phyloP scores from a whole-genome alignment of 345 rosid genomes.

The Salix dunnii region DNA sequence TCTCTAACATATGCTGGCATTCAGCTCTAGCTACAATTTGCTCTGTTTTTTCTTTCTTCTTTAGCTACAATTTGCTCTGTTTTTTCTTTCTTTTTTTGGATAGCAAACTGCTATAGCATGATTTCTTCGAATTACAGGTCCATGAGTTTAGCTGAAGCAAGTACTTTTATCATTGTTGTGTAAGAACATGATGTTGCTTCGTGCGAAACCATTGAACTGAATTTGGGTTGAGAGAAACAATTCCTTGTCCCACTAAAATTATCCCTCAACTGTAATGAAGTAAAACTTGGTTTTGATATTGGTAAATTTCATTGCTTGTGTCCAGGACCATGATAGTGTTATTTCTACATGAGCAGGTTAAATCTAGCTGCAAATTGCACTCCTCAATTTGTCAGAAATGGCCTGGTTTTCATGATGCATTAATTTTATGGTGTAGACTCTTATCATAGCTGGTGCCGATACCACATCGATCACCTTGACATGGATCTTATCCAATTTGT shows the following conservation, averaged over 20 bases:
- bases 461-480: slow-evolving; percentile 37
- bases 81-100: background rate
- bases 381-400: background rate
- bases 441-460: slow-evolving; percentile 48
- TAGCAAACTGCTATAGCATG: too few species aligned
- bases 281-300: background rate
- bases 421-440: slow-evolving; percentile 28
- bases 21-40: background rate
- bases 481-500: slow-evolving; percentile 40
- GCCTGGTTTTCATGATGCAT: background rate
- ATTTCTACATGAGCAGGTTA: background rate
- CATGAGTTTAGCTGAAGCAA: too few species aligned
- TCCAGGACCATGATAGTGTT: background rate
- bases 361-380: background rate
- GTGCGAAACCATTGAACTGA: too few species aligned
- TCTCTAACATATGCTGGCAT: background rate
- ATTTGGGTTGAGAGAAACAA: too few species aligned
- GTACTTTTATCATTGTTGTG: too few species aligned
- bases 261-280: background rate
- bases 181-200: too few species aligned
- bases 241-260: background rate
- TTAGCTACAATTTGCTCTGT: too few species aligned
- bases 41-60: too few species aligned
- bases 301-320: background rate
- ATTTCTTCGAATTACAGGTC: too few species aligned